Evolutionary conservation across 2,329 filamentous ascomycete species (phyloP).

Genomic region (Aspergillus neotritici): DNA sequence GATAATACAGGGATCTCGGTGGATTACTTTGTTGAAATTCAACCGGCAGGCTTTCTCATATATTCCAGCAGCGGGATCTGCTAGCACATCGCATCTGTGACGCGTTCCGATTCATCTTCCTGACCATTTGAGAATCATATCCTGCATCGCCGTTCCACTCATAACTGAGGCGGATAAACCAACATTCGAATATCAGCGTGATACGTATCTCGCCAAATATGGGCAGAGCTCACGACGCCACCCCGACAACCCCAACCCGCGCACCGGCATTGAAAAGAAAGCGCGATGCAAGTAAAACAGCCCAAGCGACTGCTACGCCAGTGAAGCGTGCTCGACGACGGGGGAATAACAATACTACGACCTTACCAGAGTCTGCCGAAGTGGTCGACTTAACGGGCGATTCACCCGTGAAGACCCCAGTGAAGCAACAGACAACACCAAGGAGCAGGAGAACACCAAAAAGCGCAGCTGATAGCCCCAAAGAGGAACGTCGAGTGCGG

Average conservation of each 20-base stretch:
- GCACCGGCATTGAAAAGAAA: conserved; percentile 13
- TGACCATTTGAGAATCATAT: too few species aligned
- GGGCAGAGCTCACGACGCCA: neutral
- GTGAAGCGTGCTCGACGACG: conserved; percentile 7
- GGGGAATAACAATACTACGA: conserved; percentile 3
- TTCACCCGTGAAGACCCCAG: neutral
- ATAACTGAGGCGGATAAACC: too few species aligned
- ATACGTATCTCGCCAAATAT: too few species aligned
- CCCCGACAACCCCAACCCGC: neutral
- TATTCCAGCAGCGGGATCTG: too few species aligned
- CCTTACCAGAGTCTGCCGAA: conserved; percentile 1
- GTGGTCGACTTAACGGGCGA: conserved; percentile 16
- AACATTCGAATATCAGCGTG: neutral
- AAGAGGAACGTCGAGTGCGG: conserved; percentile 36
- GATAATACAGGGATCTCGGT: neutral
- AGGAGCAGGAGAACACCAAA: conserved; percentile 7
- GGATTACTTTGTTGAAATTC: too few species aligned
- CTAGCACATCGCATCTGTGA: too few species aligned
- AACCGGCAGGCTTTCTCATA: too few species aligned
- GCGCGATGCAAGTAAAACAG: conserved; percentile 1
- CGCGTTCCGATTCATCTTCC: neutral
- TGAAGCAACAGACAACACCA: conserved; percentile 10
- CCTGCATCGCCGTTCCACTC: too few species aligned
- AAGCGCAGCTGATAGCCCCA: conserved; percentile 6
- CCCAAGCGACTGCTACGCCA: neutral